A percentile compares a stretch with the other conserved stretches of the same genome.
phyloP scores from a whole-genome alignment of 2,329 filamentous ascomycete genomes.

The Helotiales sp. region DNA sequence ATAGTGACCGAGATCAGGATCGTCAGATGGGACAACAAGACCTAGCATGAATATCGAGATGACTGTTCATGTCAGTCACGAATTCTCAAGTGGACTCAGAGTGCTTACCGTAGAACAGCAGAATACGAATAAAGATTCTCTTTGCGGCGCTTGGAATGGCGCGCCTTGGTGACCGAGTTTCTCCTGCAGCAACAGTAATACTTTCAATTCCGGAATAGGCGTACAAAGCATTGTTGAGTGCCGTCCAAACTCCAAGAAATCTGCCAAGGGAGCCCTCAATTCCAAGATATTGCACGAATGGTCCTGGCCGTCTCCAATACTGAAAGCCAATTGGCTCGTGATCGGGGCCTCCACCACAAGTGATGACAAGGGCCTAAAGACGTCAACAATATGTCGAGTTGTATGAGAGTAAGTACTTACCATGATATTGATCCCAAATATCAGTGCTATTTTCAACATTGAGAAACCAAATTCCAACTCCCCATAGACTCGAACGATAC shows the following conservation, averaged over 20 bases:
- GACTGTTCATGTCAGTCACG: no score
- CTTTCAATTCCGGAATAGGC: no score
- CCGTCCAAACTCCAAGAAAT: slow-evolving; percentile 52
- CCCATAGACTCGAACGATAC: slow-evolving; percentile 42
- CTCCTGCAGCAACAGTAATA: no score
- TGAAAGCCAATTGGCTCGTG: slow-evolving; percentile 62
- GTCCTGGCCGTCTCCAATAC: slow-evolving; percentile 69
- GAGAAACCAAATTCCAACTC: slow-evolving; percentile 58
- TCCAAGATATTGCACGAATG: slow-evolving; percentile 69
- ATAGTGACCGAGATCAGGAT: no score
- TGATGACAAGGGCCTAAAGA: slow-evolving; percentile 52
- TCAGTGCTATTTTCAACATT: slow-evolving; percentile 59
- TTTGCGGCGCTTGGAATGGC: no score
- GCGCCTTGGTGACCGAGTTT: no score
- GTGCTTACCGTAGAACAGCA: no score
- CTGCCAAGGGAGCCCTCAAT: slow-evolving; percentile 56
- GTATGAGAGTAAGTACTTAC: slow-evolving; percentile 33
- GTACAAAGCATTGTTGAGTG: slow-evolving; percentile 47
- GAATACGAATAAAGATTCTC: no score
- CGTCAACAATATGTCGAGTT: not conserved
- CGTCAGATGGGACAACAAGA: no score
- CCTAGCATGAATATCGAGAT: no score
- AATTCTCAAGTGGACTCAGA: no score
- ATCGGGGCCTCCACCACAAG: slow-evolving; percentile 61
- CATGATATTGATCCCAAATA: slow-evolving; percentile 63